Evolutionary conservation across 2,329 filamentous ascomycete genomes (phyloP), one percentile per base, ranked within the genome.

Genomic region (Thielaviopsis musarum): DNA sequence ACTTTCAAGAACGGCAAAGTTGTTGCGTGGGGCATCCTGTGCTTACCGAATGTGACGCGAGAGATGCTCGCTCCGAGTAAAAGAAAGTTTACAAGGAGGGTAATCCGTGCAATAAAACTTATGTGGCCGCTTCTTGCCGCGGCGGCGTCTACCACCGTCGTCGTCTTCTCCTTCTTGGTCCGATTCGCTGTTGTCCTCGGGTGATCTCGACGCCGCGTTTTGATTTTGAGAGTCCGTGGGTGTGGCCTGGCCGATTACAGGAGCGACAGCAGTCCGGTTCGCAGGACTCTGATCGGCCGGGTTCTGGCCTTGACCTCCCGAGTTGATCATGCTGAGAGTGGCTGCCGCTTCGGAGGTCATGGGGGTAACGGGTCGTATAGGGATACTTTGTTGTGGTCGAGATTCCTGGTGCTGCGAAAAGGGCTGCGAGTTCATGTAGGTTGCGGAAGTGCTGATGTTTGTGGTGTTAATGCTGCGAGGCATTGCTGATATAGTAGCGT

Each of bases 61-160:
- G 62, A 98, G 72, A 74, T 98, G 93, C 70, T 98, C 93, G 68
- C 91, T 97, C 63, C 93, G 78, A 0, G 93, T 97, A 69, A 98
- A 98, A 71, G 90, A 96, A 61, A 98, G 71, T 67, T 85, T 91
- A 71, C 93, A 98, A 3, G 91, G 91, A 26, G 91, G 91, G 66
- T 89, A 97, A 34, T 95, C 90, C 3, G 87, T 94, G 73, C 93
- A 98, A 71, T 91, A 96, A 71, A 98, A 98, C 53, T 89, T 83
- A 70, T 96, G 90, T 0, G 90, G 89, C 71, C 95, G 95, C 74
- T 95, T 96, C 79, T 96, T 97, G 12, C 45, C 41, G 74, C 94
- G 95, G 57, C 80, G 84, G 9, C 87, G 85, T 63, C 85, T 81
- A n/a, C 77, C 75, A 51, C 82, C 75, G 67, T 85, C 83, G 12